phyloP scores from a whole-genome alignment of 2,329 filamentous ascomycete genomes.

The Lithohypha guttulata region DNA sequence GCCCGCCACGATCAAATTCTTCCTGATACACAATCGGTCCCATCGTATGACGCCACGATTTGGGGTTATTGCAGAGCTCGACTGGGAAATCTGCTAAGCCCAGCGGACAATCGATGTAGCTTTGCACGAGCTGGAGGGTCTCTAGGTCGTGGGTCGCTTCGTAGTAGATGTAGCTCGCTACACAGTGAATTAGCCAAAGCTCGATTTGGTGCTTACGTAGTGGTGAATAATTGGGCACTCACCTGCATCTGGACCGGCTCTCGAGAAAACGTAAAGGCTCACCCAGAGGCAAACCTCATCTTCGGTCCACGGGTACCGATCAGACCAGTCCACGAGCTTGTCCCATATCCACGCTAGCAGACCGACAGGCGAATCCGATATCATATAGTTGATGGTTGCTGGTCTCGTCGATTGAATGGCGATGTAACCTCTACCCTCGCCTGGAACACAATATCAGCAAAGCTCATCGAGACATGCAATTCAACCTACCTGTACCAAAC shows the following conservation, averaged over 20 bases:
- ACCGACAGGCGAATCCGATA: conserved; percentile 59
- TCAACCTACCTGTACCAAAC: conserved; percentile 41
- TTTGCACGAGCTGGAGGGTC: conserved; percentile 22
- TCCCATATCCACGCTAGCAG: conserved; percentile 71
- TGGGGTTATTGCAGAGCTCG: conserved; percentile 40
- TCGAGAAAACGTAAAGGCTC: conserved; percentile 60
- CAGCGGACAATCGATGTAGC: conserved; percentile 34
- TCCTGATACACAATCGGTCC: conserved; percentile 41
- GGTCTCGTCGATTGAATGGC: conserved; percentile 54
- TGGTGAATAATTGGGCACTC: conserved; percentile 55
- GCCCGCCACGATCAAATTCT: conserved; percentile 36
- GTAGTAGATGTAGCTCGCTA: conserved; percentile 1
- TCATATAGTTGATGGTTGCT: conserved; percentile 57
- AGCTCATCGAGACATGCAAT: too few relatives aligned
- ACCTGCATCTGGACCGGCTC: conserved; percentile 57
- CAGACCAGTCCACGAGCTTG: conserved; percentile 67
- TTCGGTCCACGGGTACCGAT: conserved; percentile 60
- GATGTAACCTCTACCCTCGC: conserved; percentile 10
- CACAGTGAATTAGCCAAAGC: conserved; percentile 36
- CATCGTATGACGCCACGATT: conserved; percentile 39
- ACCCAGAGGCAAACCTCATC: conserved; percentile 69
- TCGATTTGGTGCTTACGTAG: conserved; percentile 60
- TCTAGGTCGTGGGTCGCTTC: background rate
- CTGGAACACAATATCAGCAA: too few relatives aligned
- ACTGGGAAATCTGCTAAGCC: conserved; percentile 42